phyloP scores from a whole-genome alignment of 2,329 filamentous ascomycete species.

The Bipolaris sorokiniana region DNA sequence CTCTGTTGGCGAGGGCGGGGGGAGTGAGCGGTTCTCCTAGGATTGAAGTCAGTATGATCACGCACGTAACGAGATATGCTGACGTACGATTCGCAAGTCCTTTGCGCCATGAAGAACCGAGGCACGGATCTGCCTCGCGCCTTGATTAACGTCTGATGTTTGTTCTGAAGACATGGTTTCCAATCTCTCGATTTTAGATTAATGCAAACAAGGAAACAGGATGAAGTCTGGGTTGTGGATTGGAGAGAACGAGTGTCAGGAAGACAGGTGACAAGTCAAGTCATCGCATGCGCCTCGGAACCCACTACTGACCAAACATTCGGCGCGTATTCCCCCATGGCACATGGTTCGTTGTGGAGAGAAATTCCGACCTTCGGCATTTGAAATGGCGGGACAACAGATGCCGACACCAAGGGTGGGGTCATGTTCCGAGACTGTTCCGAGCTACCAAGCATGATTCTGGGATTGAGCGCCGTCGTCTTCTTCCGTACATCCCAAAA shows the following conservation, averaged over 20 bases:
- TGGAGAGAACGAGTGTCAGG: not conserved
- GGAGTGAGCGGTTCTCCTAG: conserved; percentile 61
- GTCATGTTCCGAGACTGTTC: conserved; percentile 37
- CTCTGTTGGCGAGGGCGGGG: conserved; percentile 58
- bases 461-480: conserved; percentile 10
- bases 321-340: conserved; percentile 32
- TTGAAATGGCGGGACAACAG: conserved; percentile 38
- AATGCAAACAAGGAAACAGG: not conserved
- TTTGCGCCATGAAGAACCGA: conserved; percentile 67
- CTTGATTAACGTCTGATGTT: conserved; percentile 28
- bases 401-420: conserved; percentile 35
- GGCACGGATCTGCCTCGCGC: conserved; percentile 51
- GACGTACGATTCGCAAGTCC: conserved; percentile 63
- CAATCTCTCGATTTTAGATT: not conserved
- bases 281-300: conserved; percentile 5
- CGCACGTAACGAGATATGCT: not conserved
- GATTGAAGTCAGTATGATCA: not conserved
- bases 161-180: conserved; percentile 29
- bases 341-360: conserved; percentile 30
- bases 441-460: conserved; percentile 23
- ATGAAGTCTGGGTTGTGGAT: not conserved
- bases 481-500: conserved; percentile 8
- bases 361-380: conserved; percentile 39
- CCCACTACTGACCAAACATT: conserved; percentile 19
- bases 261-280: conserved; percentile 4